phyloP scores from a whole-genome alignment of 495 filamentous ascomycete species.

The Tuber magnatum region DNA sequence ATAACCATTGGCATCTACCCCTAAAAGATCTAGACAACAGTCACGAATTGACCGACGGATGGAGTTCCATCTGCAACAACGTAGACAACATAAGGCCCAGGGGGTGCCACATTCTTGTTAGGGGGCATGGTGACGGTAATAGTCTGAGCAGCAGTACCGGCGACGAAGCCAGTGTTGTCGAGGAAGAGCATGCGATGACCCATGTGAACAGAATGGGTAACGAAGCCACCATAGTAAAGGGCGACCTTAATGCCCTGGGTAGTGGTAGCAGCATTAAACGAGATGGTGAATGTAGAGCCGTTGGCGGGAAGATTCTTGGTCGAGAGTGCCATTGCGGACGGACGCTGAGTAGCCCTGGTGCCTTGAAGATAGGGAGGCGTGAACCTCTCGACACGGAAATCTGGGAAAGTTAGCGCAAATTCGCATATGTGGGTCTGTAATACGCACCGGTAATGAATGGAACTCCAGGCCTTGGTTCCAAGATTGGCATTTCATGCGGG shows the following conservation, averaged over 20 bases:
- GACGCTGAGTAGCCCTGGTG: slow-evolving; percentile 47
- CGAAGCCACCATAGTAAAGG: slow-evolving; percentile 56
- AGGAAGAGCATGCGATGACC: slow-evolving; percentile 55
- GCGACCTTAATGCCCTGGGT: slow-evolving; percentile 46
- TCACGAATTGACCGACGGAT: slow-evolving; percentile 51
- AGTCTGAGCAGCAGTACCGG: slow-evolving; percentile 45
- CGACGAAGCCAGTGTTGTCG: slow-evolving; percentile 48
- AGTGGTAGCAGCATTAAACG: slow-evolving; percentile 45
- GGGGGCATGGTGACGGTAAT: slow-evolving; percentile 52
- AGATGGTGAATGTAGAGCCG: slow-evolving; percentile 46
- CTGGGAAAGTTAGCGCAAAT: slow-evolving; percentile 34
- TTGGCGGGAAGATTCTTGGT: slow-evolving; percentile 44
- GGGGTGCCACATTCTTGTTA: slow-evolving; percentile 51
- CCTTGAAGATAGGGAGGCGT: slow-evolving; percentile 56
- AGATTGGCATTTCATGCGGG: slow-evolving; percentile 53
- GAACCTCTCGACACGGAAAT: slow-evolving; percentile 57
- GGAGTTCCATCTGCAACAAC: slow-evolving; percentile 56
- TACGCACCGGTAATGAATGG: slow-evolving; percentile 41
- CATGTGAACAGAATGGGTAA: slow-evolving; percentile 59
- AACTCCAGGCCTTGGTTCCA: slow-evolving; percentile 42
- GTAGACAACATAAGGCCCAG: slow-evolving; percentile 58
- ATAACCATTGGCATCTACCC: neutral
- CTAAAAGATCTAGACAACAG: slow-evolving; percentile 38
- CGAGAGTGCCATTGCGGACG: slow-evolving; percentile 46
- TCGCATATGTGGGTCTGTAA: neutral